Base-by-base conservation (phyloP, 108 stramenopile species). In the Skeletonema costatum region DNA sequence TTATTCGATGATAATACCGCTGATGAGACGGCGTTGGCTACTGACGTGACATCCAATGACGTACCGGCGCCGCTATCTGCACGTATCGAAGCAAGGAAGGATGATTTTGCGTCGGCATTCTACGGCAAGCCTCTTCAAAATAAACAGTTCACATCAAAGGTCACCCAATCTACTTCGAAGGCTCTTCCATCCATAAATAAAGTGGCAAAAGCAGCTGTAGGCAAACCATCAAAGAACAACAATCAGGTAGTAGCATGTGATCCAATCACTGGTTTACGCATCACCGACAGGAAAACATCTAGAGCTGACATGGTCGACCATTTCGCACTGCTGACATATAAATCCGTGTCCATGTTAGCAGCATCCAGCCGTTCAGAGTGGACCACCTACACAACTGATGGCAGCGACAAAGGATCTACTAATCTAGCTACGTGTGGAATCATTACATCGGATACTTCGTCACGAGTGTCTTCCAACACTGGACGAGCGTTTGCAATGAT, bases 401-500 rank as follows among this genome's bases (percentile, higher is more conserved):
- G 41, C 0, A 46, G 59, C 56, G 60, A 50, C 58, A 62, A 39
- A 3, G 70, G 51, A 2, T 35, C 51, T n/a, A 78, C 82, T 6
- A 78, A 66, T 42, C 2, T 83, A 16, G 82, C 73, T 3, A 82
- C 81, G 2, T 71, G 74, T n/a, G 81, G 81, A 2, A 61, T 82
- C 16, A 25, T 82, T 19, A 75, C 71, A 5, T 51, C 48, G 16
- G 81, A 82, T 38, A 51, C 63, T 2, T 31, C 44, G 0, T 70
- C 73, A n/a, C 39, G 64, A 21, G 19, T 82, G 4, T 69, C 67
- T 42, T 78, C 89, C 36, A 76, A 71, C 59, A 88, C 83, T 2
- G 94, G 94, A 10, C 73, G 89, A 44, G 90, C 89, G 9, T 95
- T 88, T 78, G 90, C 85, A 11, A 85, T 88, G 30, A 63, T 92